Conservation (phyloP, 129 eudicot genomes). For the Escallonia rubra region DNA sequence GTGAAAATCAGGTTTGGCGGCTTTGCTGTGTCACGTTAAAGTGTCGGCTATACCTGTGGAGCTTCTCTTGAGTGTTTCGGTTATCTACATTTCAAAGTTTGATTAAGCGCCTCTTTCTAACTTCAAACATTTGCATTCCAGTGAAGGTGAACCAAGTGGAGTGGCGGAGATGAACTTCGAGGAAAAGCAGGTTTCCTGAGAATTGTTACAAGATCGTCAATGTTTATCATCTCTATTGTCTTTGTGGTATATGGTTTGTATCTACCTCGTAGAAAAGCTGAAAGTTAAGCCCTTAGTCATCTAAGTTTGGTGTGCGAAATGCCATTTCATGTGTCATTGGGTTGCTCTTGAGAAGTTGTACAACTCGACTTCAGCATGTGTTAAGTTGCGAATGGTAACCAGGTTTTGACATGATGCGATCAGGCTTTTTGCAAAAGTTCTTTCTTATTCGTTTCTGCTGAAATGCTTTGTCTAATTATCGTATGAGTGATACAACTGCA, state of each 20-base stretch:
- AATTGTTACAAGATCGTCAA: background rate
- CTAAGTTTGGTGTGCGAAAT: conserved; percentile 2
- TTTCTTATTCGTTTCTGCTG: no score
- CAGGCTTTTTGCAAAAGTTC: no score
- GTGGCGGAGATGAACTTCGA: conserved; percentile 37
- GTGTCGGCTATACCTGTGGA: no score
- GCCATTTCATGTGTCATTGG: background rate
- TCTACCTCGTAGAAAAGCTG: no score
- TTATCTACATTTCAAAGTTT: background rate
- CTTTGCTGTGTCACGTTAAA: background rate
- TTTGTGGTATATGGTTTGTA: background rate
- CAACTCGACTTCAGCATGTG: no score
- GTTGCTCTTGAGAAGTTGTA: no score
- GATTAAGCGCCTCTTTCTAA: background rate
- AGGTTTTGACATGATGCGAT: no score
- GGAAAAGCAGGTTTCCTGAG: background rate
- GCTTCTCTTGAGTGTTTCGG: background rate
- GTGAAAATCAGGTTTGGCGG: no score
- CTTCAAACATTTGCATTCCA: conserved; percentile 10
- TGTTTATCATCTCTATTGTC: background rate
- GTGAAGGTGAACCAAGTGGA: conserved; percentile 33
- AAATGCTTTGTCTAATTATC: no score
- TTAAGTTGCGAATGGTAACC: no score
- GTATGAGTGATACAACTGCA: no score
- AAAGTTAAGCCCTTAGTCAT: background rate